These are phyloP conservation scores for Rhizoclosmatium globosum DNA, from an alignment of 192 early-diverging fungal genomes.

Conservation along the genomic window DNA sequence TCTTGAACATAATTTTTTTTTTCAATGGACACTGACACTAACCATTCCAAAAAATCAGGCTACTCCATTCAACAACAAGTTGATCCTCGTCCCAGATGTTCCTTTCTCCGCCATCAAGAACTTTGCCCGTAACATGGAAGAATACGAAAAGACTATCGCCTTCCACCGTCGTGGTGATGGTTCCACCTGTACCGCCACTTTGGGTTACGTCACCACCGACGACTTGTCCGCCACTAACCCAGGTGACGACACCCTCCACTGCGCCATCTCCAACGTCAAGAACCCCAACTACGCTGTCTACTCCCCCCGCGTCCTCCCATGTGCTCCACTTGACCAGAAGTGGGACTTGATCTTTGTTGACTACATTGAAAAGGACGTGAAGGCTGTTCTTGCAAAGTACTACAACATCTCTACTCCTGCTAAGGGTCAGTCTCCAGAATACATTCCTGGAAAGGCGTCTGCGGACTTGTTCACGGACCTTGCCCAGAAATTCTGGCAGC, in stretches of 20 bases:
- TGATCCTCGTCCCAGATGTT: conserved; percentile 46
- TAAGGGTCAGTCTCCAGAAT: not conserved
- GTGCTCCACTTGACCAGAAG: conserved; percentile 5
- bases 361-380: conserved; percentile 52
- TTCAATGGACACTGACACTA: too few relatives aligned
- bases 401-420: conserved; percentile 10
- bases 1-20: too few relatives aligned
- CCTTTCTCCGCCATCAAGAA: conserved; percentile 48
- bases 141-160: conserved; percentile 11
- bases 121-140: conserved; percentile 46
- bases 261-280: conserved; percentile 43
- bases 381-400: not conserved
- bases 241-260: conserved; percentile 61
- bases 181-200: conserved; percentile 43
- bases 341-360: conserved; percentile 46
- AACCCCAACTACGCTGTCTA: conserved; percentile 50
- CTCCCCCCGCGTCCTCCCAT: conserved; percentile 39
- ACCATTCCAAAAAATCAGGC: conserved; percentile 8
- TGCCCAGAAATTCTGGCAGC: conserved; percentile 26
- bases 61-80: conserved; percentile 53
- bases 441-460: not conserved
- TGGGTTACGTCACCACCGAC: conserved; percentile 60
- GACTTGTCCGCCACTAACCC: conserved; percentile 50
- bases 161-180: not conserved
- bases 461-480: conserved; percentile 11